These are phyloP conservation scores for Pleoardoris graminearum DNA, from an alignment of 2,329 filamentous ascomycete genomes.

Conservation along the genomic window DNA sequence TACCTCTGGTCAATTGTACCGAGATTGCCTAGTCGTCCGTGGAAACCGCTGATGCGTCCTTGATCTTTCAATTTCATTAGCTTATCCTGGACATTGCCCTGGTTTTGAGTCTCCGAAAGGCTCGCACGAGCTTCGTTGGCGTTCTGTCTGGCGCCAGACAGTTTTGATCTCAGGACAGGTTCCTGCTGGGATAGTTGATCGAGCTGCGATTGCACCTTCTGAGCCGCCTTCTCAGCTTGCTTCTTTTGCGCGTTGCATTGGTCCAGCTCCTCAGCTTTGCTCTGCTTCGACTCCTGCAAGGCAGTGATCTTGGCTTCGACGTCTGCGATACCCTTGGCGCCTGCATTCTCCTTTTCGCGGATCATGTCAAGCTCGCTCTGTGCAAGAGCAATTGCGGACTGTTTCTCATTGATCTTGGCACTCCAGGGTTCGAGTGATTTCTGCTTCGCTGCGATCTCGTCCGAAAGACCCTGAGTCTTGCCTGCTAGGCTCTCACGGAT, in stretches of 20 bases:
- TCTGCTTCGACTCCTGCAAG: slow-evolving; percentile 70
- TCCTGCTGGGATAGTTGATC: slow-evolving; percentile 75
- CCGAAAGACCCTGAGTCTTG: slow-evolving; percentile 92
- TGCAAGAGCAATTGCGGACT: slow-evolving; percentile 89
- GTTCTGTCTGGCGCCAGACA: slow-evolving; percentile 89
- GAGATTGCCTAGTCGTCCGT: slow-evolving; percentile 90
- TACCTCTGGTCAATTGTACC: slow-evolving; percentile 93
- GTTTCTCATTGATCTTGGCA: slow-evolving; percentile 94
- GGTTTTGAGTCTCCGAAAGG: slow-evolving; percentile 85
- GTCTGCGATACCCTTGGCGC: slow-evolving; percentile 81
- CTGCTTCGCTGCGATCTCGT: slow-evolving; percentile 89
- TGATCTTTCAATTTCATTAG: slow-evolving; percentile 95
- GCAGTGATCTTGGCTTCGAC: slow-evolving; percentile 75
- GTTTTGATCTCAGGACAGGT: slow-evolving; percentile 77
- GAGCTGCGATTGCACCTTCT: slow-evolving; percentile 72
- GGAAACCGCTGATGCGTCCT: slow-evolving; percentile 94
- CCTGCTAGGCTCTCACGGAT: slow-evolving; percentile 89
- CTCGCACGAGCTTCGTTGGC: slow-evolving; percentile 94
- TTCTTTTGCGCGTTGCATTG: slow-evolving; percentile 73
- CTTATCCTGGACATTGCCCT: slow-evolving; percentile 87
- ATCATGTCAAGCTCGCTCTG: slow-evolving; percentile 94
- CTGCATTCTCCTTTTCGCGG: slow-evolving; percentile 84
- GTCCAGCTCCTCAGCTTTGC: slow-evolving; percentile 75
- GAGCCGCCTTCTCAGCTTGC: slow-evolving; percentile 72
- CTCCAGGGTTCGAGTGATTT: slow-evolving; percentile 96